A percentile compares a stretch with the other conserved stretches of the same genome.
Evolutionary conservation across 306 rosid species (phyloP).

Genomic region (Oemleria cerasiformis): DNA sequence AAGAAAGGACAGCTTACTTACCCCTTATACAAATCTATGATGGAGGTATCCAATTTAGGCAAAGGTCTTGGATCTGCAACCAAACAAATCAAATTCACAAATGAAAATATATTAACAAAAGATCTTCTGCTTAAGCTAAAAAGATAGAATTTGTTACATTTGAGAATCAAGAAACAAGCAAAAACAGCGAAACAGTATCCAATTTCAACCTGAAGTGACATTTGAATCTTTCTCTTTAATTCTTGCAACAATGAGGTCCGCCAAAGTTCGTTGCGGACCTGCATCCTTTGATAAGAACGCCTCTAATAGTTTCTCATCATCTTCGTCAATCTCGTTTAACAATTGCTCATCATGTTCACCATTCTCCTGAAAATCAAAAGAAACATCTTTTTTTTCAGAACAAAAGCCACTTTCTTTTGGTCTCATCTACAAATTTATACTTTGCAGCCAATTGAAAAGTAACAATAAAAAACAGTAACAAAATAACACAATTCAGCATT

Average conservation of each 20-base stretch:
- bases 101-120: neutral
- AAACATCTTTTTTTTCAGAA: neutral
- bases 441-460: neutral
- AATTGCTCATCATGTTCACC: conserved; percentile 62
- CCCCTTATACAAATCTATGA: conserved; percentile 74
- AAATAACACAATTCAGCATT: neutral
- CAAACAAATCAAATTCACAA: conserved; percentile 6
- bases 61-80: conserved; percentile 60
- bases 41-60: conserved; percentile 64
- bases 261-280: conserved; percentile 52
- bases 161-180: conserved; percentile 1
- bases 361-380: conserved; percentile 22
- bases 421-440: neutral
- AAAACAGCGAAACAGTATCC: neutral
- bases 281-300: conserved; percentile 50
- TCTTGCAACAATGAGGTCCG: conserved; percentile 62
- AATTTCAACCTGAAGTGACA: conserved; percentile 50
- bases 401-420: neutral
- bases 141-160: neutral
- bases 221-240: conserved; percentile 60
- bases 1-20: conserved; percentile 21
- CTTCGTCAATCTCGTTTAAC: conserved; percentile 62
- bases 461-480: neutral
- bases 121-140: neutral
- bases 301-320: conserved; percentile 63